Conservation (phyloP, 2,329 filamentous ascomycete genomes). For the Talaromyces sp. region DNA sequence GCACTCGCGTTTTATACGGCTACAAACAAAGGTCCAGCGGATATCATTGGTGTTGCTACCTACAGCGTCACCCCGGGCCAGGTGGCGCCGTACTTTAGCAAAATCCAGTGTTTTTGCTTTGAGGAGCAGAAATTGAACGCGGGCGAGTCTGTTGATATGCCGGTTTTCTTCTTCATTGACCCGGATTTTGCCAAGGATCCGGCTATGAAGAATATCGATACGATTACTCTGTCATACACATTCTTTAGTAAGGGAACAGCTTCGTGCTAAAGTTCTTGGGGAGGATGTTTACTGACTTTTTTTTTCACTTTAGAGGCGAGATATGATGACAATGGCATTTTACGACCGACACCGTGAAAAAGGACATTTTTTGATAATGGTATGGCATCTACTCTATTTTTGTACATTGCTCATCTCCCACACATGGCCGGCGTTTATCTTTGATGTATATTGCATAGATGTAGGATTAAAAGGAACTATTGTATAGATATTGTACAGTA, state of each 20-base stretch:
- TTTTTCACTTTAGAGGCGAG: slow-evolving; percentile 58
- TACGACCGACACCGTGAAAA: slow-evolving; percentile 50
- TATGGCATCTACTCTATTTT: not conserved
- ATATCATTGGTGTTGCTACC: slow-evolving; percentile 97
- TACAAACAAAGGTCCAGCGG: slow-evolving; percentile 80
- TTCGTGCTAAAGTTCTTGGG: not conserved
- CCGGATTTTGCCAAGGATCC: slow-evolving; percentile 89
- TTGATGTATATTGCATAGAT: slow-evolving; percentile 1
- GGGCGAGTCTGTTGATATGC: slow-evolving; percentile 98
- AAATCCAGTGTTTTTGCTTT: slow-evolving; percentile 99
- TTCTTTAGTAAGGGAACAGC: slow-evolving; percentile 77
- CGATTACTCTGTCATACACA: slow-evolving; percentile 92
- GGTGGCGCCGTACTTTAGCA: slow-evolving; percentile 96
- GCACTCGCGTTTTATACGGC: slow-evolving; percentile 96
- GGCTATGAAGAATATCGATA: slow-evolving; percentile 90
- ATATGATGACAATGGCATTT: slow-evolving; percentile 73
- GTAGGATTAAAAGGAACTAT: not conserved
- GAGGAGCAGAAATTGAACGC: slow-evolving; percentile 93
- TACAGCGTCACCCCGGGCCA: slow-evolving; percentile 96
- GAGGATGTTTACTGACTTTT: not conserved
- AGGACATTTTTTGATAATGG: slow-evolving; percentile 11
- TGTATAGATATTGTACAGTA: not conserved
- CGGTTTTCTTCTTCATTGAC: slow-evolving; percentile 98
- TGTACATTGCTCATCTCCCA: slow-evolving; percentile 8
- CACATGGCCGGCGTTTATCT: slow-evolving; percentile 7